A percentile compares a stretch with the other conserved stretches of the same genome.
Evolutionary conservation across 306 rosid genomes (phyloP).

Genomic region (Hylodesmum podocarpum): DNA sequence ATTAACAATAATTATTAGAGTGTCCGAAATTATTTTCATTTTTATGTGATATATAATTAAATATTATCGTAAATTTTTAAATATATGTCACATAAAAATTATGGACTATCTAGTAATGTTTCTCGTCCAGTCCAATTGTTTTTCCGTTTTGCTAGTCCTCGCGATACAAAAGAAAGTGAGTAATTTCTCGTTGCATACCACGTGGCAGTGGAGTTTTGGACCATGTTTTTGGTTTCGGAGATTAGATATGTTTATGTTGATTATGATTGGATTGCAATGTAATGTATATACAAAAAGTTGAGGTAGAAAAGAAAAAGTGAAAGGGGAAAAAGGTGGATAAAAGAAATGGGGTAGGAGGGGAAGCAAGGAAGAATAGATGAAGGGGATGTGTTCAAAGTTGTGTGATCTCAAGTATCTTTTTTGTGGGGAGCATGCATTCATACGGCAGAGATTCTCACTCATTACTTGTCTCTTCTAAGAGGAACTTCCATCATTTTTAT

Average conservation of each 20-base stretch:
- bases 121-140: neutral
- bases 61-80: no score
- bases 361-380: neutral
- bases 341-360: constrained; percentile 17
- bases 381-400: constrained; percentile 5
- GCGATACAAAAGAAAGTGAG: neutral
- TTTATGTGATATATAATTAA: no score
- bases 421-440: constrained; percentile 32
- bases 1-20: no score
- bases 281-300: constrained; percentile 11
- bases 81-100: no score
- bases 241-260: neutral
- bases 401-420: constrained; percentile 16
- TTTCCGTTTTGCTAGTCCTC: neutral
- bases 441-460: constrained; percentile 56
- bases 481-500: constrained; percentile 39
- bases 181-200: neutral
- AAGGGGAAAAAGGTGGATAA: constrained; percentile 14
- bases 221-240: neutral
- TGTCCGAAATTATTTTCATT: no score
- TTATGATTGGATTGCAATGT: constrained; percentile 18
- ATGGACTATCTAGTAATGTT: no score
- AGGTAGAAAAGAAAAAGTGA: constrained; percentile 19
- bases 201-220: constrained; percentile 10
- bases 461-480: constrained; percentile 55